Evolutionary conservation across 1,284 basidiomycete species (phyloP).

Genomic region (Ganoderma meredithae): DNA sequence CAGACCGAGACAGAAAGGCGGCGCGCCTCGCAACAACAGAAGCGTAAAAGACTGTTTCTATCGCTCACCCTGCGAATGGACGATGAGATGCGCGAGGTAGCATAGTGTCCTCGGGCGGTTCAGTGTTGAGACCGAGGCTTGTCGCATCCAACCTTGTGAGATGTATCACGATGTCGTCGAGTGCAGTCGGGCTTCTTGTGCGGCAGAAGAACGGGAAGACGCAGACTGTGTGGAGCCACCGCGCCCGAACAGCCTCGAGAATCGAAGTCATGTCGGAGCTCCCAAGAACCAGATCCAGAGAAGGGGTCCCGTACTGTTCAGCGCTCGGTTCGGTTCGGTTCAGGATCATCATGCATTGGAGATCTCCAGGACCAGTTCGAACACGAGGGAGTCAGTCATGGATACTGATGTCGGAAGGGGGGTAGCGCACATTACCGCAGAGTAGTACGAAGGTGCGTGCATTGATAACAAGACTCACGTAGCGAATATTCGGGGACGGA

Average conservation of each 20-base stretch:
- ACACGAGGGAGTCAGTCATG: background rate
- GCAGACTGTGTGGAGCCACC: background rate
- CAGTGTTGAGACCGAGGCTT: background rate
- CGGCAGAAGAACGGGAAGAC: background rate
- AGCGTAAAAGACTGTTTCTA: background rate
- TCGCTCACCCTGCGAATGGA: too few relatives aligned
- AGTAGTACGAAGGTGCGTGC: background rate
- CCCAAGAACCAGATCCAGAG: constrained; percentile 4
- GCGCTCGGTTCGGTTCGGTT: background rate
- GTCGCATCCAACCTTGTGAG: background rate
- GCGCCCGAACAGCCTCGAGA: background rate
- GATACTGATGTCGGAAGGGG: background rate
- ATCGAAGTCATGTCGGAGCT: constrained; percentile 1
- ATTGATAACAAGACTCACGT: background rate
- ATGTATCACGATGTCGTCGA: background rate
- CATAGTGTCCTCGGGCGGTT: background rate
- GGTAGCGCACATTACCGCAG: background rate
- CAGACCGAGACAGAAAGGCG: background rate
- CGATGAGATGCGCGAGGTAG: too few relatives aligned
- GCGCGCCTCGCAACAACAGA: background rate
- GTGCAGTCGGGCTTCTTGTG: background rate
- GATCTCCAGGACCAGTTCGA: background rate
- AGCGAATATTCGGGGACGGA: background rate
- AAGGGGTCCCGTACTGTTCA: background rate
- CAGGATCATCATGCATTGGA: background rate